A percentile compares a stretch with the other conserved stretches of the same genome.
These are phyloP conservation scores for Penicillium sp. DNA, from an alignment of 2,329 filamentous ascomycete genomes.

Conservation along the genomic window DNA sequence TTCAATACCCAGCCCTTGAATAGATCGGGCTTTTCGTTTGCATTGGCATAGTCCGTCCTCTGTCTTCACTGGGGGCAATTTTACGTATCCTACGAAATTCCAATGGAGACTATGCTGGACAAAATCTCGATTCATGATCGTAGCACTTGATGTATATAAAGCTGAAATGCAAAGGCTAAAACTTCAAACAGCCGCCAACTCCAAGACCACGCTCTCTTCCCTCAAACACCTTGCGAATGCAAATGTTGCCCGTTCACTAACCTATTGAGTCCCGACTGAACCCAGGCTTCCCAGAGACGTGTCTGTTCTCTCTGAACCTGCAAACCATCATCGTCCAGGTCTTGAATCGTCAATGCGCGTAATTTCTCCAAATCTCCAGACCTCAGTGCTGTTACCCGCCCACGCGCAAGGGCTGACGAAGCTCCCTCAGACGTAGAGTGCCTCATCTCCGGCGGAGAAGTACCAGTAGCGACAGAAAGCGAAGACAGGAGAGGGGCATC, in stretches of 20 bases:
- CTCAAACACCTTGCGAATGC: neutral
- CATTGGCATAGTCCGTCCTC: neutral
- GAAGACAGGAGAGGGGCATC: slow-evolving; percentile 9
- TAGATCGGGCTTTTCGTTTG: neutral
- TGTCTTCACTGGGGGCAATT: neutral
- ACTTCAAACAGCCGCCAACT: slow-evolving; percentile 16
- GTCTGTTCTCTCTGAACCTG: slow-evolving; percentile 34
- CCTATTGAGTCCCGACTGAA: slow-evolving; percentile 25
- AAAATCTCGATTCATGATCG: neutral
- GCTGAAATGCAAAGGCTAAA: neutral
- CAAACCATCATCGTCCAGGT: slow-evolving; percentile 38
- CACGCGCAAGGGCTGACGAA: neutral
- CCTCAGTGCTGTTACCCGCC: neutral
- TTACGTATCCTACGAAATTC: neutral
- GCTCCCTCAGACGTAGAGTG: neutral
- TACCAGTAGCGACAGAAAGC: slow-evolving; percentile 19
- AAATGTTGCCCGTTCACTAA: neutral
- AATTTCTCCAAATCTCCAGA: slow-evolving; percentile 24
- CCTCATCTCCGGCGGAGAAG: slow-evolving; percentile 9
- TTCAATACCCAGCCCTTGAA: neutral
- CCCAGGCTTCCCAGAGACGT: slow-evolving; percentile 41
- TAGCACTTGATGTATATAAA: neutral
- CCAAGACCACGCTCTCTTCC: neutral
- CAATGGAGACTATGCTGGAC: neutral
- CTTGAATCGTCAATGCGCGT: slow-evolving; percentile 28